Evolutionary conservation across 2,329 filamentous ascomycete genomes (phyloP), one percentile per base, ranked within the genome.

Genomic region (Aspergillus spinulosporus): DNA sequence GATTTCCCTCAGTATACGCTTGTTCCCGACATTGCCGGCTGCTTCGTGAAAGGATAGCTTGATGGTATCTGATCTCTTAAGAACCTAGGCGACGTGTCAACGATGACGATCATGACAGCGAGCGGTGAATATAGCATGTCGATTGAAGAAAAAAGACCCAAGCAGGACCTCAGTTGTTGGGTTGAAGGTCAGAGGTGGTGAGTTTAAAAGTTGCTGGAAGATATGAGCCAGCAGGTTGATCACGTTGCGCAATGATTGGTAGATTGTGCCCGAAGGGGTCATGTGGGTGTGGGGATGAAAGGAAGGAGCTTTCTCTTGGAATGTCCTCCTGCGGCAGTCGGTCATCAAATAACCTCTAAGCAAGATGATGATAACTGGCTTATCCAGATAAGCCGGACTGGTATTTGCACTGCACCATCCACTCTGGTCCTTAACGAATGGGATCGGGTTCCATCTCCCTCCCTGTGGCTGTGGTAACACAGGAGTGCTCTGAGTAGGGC

Each of bases 241-340:
- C 58, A 64, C 60, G 60, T 61, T 62, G 54, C 26, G 31, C 48
- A 59, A 52, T 61, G 59, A 62, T 64, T 64, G 60, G 60, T 47
- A 56, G 54, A 52, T 42, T 49, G 39, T 55, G 54, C 43, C 28
- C 55, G 54, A 49, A 52, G 31, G 39, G 44, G 50, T 60, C 52
- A 59, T 59, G 56, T 44, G 60, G 52, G 43, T 42, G 58, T 58
- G 51, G 59, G 44, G 43, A 57, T 57, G 42, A 39, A 55, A 50
- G 55, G 46, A 29, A 14, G 15, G 42, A 52, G 26, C 9, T 52
- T 31, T 29, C 21, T 28, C 21, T 46, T 52, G 42, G 42, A 47
- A 47, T 46, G 32, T 8, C 29, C 29, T 29, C 52, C 45, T 54
- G 52, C 52, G 43, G 29, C 42, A 32, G 12, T 28, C 34, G 29